These are phyloP conservation scores for Cladosporium sp. DNA, from an alignment of 2,329 filamentous ascomycete species.

Conservation along the genomic window DNA sequence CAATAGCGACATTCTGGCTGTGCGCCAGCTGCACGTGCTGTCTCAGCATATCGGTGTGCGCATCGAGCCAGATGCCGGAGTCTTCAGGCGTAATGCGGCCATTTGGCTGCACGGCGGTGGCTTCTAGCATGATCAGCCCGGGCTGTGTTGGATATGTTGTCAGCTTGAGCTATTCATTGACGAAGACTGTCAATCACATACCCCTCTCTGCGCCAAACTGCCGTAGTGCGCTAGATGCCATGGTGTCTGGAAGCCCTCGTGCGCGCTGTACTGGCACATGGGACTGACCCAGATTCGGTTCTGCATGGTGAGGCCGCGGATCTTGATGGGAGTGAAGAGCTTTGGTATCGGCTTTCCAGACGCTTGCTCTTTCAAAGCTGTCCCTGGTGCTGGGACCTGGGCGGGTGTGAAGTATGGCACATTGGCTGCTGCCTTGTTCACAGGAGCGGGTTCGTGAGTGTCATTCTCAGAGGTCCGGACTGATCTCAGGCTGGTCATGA, in stretches of 20 bases:
- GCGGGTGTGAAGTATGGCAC: slow-evolving; percentile 52
- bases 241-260: slow-evolving; percentile 72
- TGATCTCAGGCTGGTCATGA: neutral
- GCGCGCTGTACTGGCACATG: slow-evolving; percentile 67
- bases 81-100: slow-evolving; percentile 83
- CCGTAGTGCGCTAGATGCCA: slow-evolving; percentile 38
- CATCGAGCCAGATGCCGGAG: slow-evolving; percentile 78
- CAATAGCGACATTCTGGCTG: slow-evolving; percentile 72
- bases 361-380: slow-evolving; percentile 47
- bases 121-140: slow-evolving; percentile 74
- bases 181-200: neutral
- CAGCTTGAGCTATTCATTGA: neutral
- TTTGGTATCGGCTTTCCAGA: slow-evolving; percentile 50
- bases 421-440: slow-evolving; percentile 27
- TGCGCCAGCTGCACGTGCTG: slow-evolving; percentile 76
- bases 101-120: slow-evolving; percentile 71
- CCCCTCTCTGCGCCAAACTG: slow-evolving; percentile 71
- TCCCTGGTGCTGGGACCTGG: slow-evolving; percentile 51
- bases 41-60: slow-evolving; percentile 71
- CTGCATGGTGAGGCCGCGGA: slow-evolving; percentile 62
- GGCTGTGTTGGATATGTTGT: slow-evolving; percentile 41
- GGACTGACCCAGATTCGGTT: slow-evolving; percentile 67
- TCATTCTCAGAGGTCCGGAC: neutral
- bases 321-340: slow-evolving; percentile 59
- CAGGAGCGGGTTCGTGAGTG: neutral